phyloP scores from a whole-genome alignment of 2,329 filamentous ascomycete genomes.

The Diaporthe capsici region DNA sequence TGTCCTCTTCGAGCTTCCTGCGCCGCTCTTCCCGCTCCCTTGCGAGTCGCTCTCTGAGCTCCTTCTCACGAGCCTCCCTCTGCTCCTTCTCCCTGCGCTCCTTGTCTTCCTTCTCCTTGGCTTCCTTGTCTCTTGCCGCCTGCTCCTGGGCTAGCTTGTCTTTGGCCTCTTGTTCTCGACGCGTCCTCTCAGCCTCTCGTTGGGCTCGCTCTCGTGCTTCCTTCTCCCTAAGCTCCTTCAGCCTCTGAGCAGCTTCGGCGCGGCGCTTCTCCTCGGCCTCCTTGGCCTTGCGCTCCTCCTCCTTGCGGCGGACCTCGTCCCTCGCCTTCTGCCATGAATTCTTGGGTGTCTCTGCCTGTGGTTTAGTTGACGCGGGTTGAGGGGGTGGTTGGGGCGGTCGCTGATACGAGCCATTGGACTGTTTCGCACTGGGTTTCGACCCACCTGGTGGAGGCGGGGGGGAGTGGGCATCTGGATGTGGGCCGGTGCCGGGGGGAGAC shows the following conservation, averaged over 20 bases:
- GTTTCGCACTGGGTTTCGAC: conserved; percentile 44
- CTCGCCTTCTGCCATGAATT: conserved; percentile 77
- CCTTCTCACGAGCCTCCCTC: conserved; percentile 49
- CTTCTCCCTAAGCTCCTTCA: conserved; percentile 70
- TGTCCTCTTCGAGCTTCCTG: conserved; percentile 51
- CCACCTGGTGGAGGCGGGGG: conserved; percentile 41
- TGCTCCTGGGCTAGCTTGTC: conserved; percentile 52
- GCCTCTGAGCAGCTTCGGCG: conserved; percentile 66
- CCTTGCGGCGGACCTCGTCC: conserved; percentile 74
- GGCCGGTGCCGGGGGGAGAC: conserved; percentile 50
- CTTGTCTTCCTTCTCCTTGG: conserved; percentile 54
- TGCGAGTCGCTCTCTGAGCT: conserved; percentile 48
- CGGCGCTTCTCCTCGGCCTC: conserved; percentile 73
- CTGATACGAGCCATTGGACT: conserved; percentile 46
- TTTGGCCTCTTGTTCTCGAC: conserved; percentile 51
- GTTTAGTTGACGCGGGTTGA: conserved; percentile 44
- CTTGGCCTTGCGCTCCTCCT: conserved; percentile 73
- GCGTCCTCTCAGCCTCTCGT: conserved; percentile 47
- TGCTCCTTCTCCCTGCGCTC: conserved; percentile 49
- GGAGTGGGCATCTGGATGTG: conserved; percentile 46
- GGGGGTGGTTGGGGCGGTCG: conserved; percentile 42
- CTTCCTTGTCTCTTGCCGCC: conserved; percentile 56
- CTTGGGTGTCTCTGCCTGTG: conserved; percentile 55
- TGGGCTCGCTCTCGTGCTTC: conserved; percentile 62
- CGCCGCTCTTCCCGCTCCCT: conserved; percentile 42